Percentiles rank a stretch among this genome's conserved stretches.
Conservation (phyloP, 2,329 filamentous ascomycete genomes). For the Calonectria naviculata region DNA sequence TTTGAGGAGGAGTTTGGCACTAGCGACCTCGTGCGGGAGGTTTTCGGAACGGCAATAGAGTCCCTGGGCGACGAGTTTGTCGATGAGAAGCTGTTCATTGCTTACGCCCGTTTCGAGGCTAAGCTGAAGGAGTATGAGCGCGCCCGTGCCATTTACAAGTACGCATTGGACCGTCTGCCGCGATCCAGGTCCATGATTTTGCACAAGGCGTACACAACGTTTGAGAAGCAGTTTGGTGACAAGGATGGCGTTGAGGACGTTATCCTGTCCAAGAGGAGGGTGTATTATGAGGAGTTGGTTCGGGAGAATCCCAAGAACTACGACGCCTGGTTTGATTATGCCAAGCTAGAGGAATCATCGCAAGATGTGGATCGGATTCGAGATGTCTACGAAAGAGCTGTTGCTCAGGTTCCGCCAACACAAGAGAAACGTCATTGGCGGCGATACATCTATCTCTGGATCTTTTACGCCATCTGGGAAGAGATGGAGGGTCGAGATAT, state of each 20-base stretch:
- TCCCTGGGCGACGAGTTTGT: slow-evolving; percentile 93
- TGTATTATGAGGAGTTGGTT: slow-evolving; percentile 94
- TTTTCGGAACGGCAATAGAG: slow-evolving; percentile 90
- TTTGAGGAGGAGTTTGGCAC: slow-evolving; percentile 98
- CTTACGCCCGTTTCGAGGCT: slow-evolving; percentile 94
- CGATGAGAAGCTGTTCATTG: slow-evolving; percentile 95
- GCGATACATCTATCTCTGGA: slow-evolving; percentile 96
- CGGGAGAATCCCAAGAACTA: slow-evolving; percentile 97
- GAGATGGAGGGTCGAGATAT: slow-evolving; percentile 86
- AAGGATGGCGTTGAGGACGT: slow-evolving; percentile 94
- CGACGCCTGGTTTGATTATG: slow-evolving; percentile 97
- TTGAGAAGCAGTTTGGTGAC: slow-evolving; percentile 98
- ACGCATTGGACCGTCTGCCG: slow-evolving; percentile 90
- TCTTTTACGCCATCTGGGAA: slow-evolving; percentile 97
- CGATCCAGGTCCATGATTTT: slow-evolving; percentile 85
- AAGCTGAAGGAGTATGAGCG: slow-evolving; percentile 97
- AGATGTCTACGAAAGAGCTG: slow-evolving; percentile 94
- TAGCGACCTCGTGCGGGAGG: slow-evolving; percentile 89
- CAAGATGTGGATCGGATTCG: slow-evolving; percentile 86
- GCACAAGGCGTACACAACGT: slow-evolving; percentile 95
- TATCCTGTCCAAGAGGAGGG: slow-evolving; percentile 90
- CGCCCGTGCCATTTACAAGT: slow-evolving; percentile 95
- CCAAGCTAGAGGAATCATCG: slow-evolving; percentile 86
- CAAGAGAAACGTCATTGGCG: slow-evolving; percentile 98
- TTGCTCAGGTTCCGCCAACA: slow-evolving; percentile 93